Evolutionary conservation across 306 rosid genomes (phyloP).

Genomic region (Sindora glabra): DNA sequence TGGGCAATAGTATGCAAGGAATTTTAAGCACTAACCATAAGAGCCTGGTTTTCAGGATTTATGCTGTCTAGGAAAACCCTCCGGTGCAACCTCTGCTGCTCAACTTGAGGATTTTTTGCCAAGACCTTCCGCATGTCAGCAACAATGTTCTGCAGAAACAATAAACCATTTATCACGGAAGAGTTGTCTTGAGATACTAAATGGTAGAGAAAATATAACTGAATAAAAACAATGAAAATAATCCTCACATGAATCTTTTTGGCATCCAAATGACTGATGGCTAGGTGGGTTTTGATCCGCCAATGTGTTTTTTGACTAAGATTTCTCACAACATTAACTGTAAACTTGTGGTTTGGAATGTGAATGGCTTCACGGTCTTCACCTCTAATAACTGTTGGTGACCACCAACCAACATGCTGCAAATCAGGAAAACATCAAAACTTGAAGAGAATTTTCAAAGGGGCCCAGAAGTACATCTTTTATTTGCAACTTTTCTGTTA

Average conservation of each 20-base stretch:
- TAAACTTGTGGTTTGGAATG: slow-evolving; percentile 94
- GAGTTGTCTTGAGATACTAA: slow-evolving; percentile 1
- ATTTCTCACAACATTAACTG: slow-evolving; percentile 83
- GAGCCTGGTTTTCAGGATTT: slow-evolving; percentile 80
- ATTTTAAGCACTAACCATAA: slow-evolving; percentile 56
- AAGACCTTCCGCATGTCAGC: slow-evolving; percentile 97
- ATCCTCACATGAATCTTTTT: slow-evolving; percentile 76
- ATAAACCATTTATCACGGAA: slow-evolving; percentile 6
- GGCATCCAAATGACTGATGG: slow-evolving; percentile 88
- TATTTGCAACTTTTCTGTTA: too few relatives aligned
- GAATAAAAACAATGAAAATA: not conserved
- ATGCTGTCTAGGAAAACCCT: slow-evolving; percentile 85
- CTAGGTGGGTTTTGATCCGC: slow-evolving; percentile 94
- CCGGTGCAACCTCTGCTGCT: slow-evolving; percentile 91
- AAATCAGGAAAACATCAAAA: slow-evolving; percentile 23
- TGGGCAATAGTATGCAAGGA: not conserved
- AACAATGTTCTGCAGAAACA: slow-evolving; percentile 68
- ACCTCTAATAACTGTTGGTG: slow-evolving; percentile 90
- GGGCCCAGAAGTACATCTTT: slow-evolving; percentile 15
- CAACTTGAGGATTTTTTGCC: slow-evolving; percentile 91
- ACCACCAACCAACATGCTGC: slow-evolving; percentile 99
- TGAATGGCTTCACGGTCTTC: slow-evolving; percentile 98
- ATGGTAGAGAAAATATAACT: slow-evolving; percentile 1
- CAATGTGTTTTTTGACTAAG: slow-evolving; percentile 92
- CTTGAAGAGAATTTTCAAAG: not conserved